Percentiles rank a stretch among this genome's conserved stretches.
These are phyloP conservation scores for Aspergillus ibericus DNA, from an alignment of 2,329 filamentous ascomycete genomes.

Conservation along the genomic window DNA sequence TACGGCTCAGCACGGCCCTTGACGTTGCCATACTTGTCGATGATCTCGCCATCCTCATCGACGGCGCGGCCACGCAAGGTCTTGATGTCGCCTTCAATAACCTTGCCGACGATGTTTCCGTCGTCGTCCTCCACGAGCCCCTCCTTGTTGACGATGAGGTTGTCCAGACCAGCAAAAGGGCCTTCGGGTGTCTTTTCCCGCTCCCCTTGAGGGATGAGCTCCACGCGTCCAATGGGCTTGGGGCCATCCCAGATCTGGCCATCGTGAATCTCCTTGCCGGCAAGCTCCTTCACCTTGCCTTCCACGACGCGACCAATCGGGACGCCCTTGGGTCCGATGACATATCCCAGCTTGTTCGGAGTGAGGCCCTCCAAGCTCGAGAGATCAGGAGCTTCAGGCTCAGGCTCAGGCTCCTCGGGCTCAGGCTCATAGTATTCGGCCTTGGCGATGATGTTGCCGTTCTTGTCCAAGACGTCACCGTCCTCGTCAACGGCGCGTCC, in stretches of 20 bases:
- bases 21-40: constrained; percentile 70
- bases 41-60: constrained; percentile 78
- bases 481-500: constrained; percentile 62
- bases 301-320: constrained; percentile 60
- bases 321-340: constrained; percentile 54
- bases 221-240: constrained; percentile 58
- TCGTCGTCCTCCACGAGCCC: constrained; percentile 71
- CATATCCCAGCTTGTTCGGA: constrained; percentile 60
- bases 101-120: constrained; percentile 71
- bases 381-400: constrained; percentile 49
- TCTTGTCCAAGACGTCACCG: constrained; percentile 62
- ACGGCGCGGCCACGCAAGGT: constrained; percentile 70
- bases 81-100: constrained; percentile 71
- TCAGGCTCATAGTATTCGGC: constrained; percentile 53
- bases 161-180: constrained; percentile 59
- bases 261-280: constrained; percentile 57
- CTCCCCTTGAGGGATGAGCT: constrained; percentile 59
- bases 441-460: constrained; percentile 62
- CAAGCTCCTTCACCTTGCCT: constrained; percentile 57
- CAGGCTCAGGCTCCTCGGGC: constrained; percentile 41
- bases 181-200: constrained; percentile 57
- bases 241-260: constrained; percentile 58
- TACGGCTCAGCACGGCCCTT: constrained; percentile 61
- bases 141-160: constrained; percentile 57
- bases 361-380: constrained; percentile 55